Base-by-base conservation (phyloP, 1,284 basidiomycete genomes). In the Bondarzewia mesenterica region DNA sequence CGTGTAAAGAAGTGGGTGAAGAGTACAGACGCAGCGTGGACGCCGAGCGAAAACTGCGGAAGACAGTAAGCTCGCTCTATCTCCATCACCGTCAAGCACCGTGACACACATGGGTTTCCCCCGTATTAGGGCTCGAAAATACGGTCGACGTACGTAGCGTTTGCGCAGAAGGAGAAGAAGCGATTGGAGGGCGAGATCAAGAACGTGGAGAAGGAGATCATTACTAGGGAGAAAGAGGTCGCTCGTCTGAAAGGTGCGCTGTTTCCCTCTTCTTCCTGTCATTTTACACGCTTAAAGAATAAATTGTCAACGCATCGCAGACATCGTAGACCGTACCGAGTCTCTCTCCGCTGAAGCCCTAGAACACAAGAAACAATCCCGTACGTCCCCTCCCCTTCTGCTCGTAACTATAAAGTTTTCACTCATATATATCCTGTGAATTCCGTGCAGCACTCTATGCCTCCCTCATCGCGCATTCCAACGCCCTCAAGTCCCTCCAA, bases 101-200 rank as follows among this genome's bases (percentile, higher is more conserved):
- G 49, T 6, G 50, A 23, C 37, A 46, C n/a, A n/a, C n/a, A n/a
- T n/a, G n/a, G n/a, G n/a, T n/a, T 35, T 43, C 10, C 25, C 22
- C 43, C 12, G 37, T 49, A 26, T 49, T 18, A 89, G 92, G 94
- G 95, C 43, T 78, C 88, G 10, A 95, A 96, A 73, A 89, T 97
- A 50, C 85, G 95, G 42, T 79, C 84, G 5, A 82, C 85, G 1
- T 98, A 98, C 62, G 87, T 97, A 56, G 69, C 79, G 6, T 91
- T 82, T 59, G 93, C 93, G 1, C 76, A 82, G 51, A 91, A 89
- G 65, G 93, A 96, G 74, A 89, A 84, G 75, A 82, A 73, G 54
- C 79, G 89, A 6, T 65, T 96, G 12, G 82, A 93, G 60, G 73
- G 68, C 3, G 69, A 76, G n/a, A 62, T 83, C 39, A 61, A 66